Conservation (phyloP, 2,329 filamentous ascomycete genomes). For the Sclerotinia nivalis region DNA sequence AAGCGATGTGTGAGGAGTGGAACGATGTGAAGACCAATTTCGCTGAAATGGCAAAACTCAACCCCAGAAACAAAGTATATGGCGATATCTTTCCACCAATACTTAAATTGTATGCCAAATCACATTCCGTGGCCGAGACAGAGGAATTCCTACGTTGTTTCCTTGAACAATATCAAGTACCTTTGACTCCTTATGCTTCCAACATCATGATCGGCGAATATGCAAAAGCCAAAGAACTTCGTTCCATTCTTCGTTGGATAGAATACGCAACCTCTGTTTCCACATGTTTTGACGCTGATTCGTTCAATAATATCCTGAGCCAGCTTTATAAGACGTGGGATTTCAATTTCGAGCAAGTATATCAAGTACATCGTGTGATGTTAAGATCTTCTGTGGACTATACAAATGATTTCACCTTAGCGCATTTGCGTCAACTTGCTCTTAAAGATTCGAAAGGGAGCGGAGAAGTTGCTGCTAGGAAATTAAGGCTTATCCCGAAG, state of each 20-base stretch:
- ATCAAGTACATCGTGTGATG: constrained; percentile 31
- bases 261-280: constrained; percentile 31
- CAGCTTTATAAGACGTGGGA: constrained; percentile 33
- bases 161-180: constrained; percentile 31
- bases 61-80: constrained; percentile 26
- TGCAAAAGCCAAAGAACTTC: constrained; percentile 35
- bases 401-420: constrained; percentile 30
- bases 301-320: constrained; percentile 38
- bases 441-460: constrained; percentile 21
- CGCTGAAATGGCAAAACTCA: constrained; percentile 30
- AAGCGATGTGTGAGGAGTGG: constrained; percentile 39
- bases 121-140: constrained; percentile 35
- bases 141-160: constrained; percentile 37
- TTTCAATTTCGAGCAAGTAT: constrained; percentile 34
- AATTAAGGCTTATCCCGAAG: constrained; percentile 7
- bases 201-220: constrained; percentile 38
- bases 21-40: constrained; percentile 36
- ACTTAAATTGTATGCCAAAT: constrained; percentile 36
- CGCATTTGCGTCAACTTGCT: constrained; percentile 32
- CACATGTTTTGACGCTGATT: constrained; percentile 30
- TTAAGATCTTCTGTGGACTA: constrained; percentile 1
- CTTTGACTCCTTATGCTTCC: constrained; percentile 30
- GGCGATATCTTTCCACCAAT: constrained; percentile 36
- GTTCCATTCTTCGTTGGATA: constrained; percentile 38
- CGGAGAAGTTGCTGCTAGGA: constrained; percentile 4